phyloP scores from a whole-genome alignment of 768 basidiomycete genomes.

The Podaxis mareebaensis region DNA sequence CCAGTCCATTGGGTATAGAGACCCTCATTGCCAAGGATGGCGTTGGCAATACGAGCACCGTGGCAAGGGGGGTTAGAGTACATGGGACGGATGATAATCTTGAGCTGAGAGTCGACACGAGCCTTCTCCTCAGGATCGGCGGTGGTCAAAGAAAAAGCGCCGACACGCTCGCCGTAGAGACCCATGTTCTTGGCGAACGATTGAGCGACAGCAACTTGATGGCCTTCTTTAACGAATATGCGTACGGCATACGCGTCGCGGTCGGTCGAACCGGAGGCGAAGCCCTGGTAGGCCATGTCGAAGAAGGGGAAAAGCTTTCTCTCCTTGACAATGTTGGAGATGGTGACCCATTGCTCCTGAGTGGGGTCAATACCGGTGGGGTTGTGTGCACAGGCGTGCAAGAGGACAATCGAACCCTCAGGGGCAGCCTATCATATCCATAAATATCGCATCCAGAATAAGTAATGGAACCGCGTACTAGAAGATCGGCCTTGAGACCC shows the following conservation, averaged over 20 bases:
- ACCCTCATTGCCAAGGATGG: slow-evolving; percentile 73
- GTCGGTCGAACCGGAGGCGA: slow-evolving; percentile 90
- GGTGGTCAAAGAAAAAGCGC: slow-evolving; percentile 88
- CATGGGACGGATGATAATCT: slow-evolving; percentile 94
- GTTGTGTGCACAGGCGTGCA: slow-evolving; percentile 99
- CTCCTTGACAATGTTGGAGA: slow-evolving; percentile 86
- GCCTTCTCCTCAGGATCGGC: slow-evolving; percentile 73
- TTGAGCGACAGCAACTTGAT: slow-evolving; percentile 89
- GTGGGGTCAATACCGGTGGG: slow-evolving; percentile 99
- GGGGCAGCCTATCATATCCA: slow-evolving; percentile 56
- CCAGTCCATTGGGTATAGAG: slow-evolving; percentile 87
- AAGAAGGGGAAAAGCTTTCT: slow-evolving; percentile 96
- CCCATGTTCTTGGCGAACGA: slow-evolving; percentile 99
- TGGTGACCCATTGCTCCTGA: slow-evolving; percentile 86
- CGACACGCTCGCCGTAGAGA: slow-evolving; percentile 96
- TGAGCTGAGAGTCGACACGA: slow-evolving; percentile 90
- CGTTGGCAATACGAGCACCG: slow-evolving; percentile 83
- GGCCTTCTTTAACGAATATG: slow-evolving; percentile 88
- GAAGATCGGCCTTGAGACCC: slow-evolving; percentile 85
- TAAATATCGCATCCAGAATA: slow-evolving; percentile 7
- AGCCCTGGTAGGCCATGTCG: slow-evolving; percentile 99
- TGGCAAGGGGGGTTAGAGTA: slow-evolving; percentile 97
- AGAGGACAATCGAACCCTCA: slow-evolving; percentile 78
- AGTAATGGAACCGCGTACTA: slow-evolving; percentile 46
- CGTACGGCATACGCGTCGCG: slow-evolving; percentile 95